Conservation (phyloP, 371 early-diverging fungal genomes). For the Mucor indicus region DNA sequence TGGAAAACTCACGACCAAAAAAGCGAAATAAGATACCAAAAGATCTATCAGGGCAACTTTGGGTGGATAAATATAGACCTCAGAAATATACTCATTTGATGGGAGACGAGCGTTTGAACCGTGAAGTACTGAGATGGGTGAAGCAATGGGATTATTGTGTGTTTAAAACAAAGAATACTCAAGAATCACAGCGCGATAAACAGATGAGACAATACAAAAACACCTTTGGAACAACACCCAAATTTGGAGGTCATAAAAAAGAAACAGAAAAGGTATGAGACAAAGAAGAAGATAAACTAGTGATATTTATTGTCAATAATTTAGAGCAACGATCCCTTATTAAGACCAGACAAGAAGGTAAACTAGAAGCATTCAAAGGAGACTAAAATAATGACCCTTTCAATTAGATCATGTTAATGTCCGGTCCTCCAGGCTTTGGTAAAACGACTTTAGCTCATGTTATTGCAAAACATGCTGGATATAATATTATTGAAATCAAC, state of each 20-base stretch:
- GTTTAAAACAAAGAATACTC: constrained; percentile 53
- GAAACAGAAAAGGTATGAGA: constrained; percentile 11
- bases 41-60: constrained; percentile 44
- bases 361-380: too few relatives aligned
- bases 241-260: constrained; percentile 3
- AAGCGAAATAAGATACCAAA: constrained; percentile 26
- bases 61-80: constrained; percentile 94
- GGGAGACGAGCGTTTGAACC: constrained; percentile 87
- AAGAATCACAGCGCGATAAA: constrained; percentile 35
- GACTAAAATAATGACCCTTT: not conserved
- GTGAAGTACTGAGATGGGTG: constrained; percentile 89
- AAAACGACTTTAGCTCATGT: constrained; percentile 98
- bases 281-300: not conserved
- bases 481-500: constrained; percentile 95
- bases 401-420: constrained; percentile 79
- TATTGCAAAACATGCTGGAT: constrained; percentile 89
- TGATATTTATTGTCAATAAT: not conserved
- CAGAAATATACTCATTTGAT: constrained; percentile 83
- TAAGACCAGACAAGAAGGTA: constrained; percentile 69
- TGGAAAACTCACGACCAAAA: constrained; percentile 17
- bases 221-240: constrained; percentile 19
- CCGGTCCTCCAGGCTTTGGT: constrained; percentile 98
- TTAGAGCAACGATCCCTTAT: constrained; percentile 45
- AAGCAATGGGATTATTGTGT: constrained; percentile 97
- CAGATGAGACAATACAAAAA: constrained; percentile 23